Conservation (phyloP, 1,284 basidiomycete species). For the Taiwanofungus camphoratus region DNA sequence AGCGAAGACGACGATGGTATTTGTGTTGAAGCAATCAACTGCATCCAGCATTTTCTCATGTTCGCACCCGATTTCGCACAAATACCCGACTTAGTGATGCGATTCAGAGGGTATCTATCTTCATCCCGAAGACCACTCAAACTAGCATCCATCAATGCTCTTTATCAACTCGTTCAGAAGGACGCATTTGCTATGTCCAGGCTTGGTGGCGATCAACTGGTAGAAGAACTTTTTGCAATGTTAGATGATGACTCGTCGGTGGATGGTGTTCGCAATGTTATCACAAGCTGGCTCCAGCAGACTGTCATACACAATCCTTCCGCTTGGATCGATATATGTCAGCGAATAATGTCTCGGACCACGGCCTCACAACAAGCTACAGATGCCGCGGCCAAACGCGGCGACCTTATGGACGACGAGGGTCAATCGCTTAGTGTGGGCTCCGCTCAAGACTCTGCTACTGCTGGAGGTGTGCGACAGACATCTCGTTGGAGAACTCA, state of each 20-base stretch:
- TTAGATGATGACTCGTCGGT: constrained; percentile 91
- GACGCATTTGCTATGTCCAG: constrained; percentile 91
- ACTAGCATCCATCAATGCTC: constrained; percentile 89
- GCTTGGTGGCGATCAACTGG: constrained; percentile 89
- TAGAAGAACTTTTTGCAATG: constrained; percentile 93
- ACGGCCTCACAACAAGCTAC: constrained; percentile 75
- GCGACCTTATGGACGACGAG: constrained; percentile 83
- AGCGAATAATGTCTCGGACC: constrained; percentile 90
- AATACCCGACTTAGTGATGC: constrained; percentile 70
- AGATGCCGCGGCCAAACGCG: constrained; percentile 46
- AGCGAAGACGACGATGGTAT: constrained; percentile 85
- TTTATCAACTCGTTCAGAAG: constrained; percentile 96
- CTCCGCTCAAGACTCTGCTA: constrained; percentile 34
- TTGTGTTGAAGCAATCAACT: constrained; percentile 91
- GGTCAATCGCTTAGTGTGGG: constrained; percentile 79
- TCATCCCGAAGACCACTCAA: constrained; percentile 83
- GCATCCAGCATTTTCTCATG: constrained; percentile 95
- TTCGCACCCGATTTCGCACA: constrained; percentile 85
- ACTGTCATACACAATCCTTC: constrained; percentile 91
- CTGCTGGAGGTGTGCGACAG: constrained; percentile 33
- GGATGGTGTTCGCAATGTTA: constrained; percentile 92
- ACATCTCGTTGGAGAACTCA: constrained; percentile 96
- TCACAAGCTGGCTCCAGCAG: constrained; percentile 93
- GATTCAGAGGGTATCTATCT: constrained; percentile 71
- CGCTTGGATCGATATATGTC: constrained; percentile 97